A percentile compares a stretch with the other conserved stretches of the same genome.
phyloP scores from a whole-genome alignment of 2,329 filamentous ascomycete species.

The Coleophoma eucalyptorum region DNA sequence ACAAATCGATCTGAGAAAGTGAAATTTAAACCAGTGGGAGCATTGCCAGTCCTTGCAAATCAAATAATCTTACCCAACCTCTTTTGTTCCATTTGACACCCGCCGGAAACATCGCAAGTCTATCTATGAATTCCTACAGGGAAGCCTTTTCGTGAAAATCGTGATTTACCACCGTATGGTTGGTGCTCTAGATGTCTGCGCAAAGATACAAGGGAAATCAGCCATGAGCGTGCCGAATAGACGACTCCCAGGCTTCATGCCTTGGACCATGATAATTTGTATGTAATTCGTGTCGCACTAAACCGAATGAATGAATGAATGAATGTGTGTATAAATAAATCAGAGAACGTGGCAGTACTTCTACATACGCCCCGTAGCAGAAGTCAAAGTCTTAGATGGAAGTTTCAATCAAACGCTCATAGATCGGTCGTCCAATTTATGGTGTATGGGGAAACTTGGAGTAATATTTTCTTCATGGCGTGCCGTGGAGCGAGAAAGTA shows the following conservation, averaged over 20 bases:
- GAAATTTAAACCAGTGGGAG: too few species aligned
- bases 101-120: constrained; percentile 3
- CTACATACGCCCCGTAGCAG: too few species aligned
- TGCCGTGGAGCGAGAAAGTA: not conserved
- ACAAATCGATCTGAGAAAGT: not conserved
- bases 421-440: not conserved
- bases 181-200: not conserved
- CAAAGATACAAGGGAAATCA: not conserved
- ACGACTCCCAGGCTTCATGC: too few species aligned
- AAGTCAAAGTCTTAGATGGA: too few species aligned
- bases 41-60: too few species aligned
- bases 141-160: not conserved
- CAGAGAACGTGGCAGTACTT: not conserved
- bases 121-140: constrained; percentile 4
- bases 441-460: not conserved
- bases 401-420: too few species aligned
- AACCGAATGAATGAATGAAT: too few species aligned
- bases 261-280: too few species aligned
- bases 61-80: constrained; percentile 3
- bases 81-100: constrained; percentile 11
- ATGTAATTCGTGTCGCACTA: too few species aligned
- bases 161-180: not conserved
- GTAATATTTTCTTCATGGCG: not conserved
- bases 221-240: not conserved
- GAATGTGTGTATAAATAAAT: not conserved